Conservation (phyloP, 148 eudicot genomes). For the Dysphania ambrosioides region DNA sequence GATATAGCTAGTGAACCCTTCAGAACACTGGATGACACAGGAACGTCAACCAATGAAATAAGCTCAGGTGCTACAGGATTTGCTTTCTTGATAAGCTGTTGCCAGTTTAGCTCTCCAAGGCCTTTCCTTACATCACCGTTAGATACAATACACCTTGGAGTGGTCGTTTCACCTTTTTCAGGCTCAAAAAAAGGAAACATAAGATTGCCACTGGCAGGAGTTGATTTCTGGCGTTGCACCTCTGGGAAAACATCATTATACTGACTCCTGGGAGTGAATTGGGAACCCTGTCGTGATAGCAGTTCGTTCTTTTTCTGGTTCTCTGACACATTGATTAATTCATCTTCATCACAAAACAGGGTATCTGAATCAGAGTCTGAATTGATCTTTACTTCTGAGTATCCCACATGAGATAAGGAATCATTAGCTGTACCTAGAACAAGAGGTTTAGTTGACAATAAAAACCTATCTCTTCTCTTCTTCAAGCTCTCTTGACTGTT, state of each 20-base stretch:
- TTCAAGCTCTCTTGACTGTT: conserved; percentile 62
- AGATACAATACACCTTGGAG: conserved; percentile 18
- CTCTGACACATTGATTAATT: conserved; percentile 19
- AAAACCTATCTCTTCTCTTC: conserved; percentile 47
- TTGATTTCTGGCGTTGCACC: conserved; percentile 23
- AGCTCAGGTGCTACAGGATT: conserved; percentile 33
- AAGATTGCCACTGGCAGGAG: conserved; percentile 20
- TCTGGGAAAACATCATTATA: conserved; percentile 14
- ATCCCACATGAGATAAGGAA: conserved; percentile 53
- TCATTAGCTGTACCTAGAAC: conserved; percentile 27
- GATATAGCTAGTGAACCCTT: conserved; percentile 18
- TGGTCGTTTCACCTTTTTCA: conserved; percentile 26
- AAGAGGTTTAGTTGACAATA: conserved; percentile 32
- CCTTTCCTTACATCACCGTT: conserved; percentile 27
- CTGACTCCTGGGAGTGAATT: conserved; percentile 22
- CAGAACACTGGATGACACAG: conserved; percentile 28
- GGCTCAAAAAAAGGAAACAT: conserved; percentile 24
- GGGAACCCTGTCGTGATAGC: conserved; percentile 14
- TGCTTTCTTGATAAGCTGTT: conserved; percentile 22
- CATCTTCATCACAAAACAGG: conserved; percentile 57
- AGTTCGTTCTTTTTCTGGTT: conserved; percentile 23
- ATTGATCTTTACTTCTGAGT: conserved; percentile 49
- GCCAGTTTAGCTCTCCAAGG: conserved; percentile 41
- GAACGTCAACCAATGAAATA: conserved; percentile 31
- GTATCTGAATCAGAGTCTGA: conserved; percentile 67